These are phyloP conservation scores for Erysimum cheiri DNA, from an alignment of 441 rosid genomes.

Conservation along the genomic window DNA sequence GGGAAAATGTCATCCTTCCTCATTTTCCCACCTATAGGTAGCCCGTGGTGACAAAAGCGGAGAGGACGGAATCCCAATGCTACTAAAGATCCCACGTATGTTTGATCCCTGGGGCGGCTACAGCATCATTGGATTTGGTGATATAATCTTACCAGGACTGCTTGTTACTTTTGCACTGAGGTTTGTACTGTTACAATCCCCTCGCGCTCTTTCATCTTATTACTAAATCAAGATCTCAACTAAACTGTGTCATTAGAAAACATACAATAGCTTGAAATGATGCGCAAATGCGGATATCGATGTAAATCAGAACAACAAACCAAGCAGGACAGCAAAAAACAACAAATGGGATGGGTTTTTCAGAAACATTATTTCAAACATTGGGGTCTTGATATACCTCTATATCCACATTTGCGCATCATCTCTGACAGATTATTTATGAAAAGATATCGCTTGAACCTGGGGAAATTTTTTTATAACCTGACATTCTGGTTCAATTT, in stretches of 20 bases:
- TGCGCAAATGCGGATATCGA: conserved; percentile 1
- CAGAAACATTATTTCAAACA: conserved; percentile 2
- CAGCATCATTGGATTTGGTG: conserved; percentile 83
- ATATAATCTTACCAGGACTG: conserved; percentile 75
- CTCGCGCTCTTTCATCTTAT: conserved; percentile 4
- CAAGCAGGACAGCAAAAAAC: neutral
- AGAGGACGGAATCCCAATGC: conserved; percentile 83
- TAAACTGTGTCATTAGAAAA: conserved; percentile 15
- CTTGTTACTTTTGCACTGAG: conserved; percentile 74
- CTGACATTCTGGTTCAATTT: neutral
- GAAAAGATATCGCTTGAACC: neutral
- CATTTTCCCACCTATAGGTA: conserved; percentile 51
- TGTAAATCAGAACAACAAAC: conserved; percentile 21
- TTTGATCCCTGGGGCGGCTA: conserved; percentile 91
- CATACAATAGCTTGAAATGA: conserved; percentile 1
- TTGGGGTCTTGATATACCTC: conserved; percentile 12
- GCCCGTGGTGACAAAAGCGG: conserved; percentile 87
- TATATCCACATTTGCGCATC: conserved; percentile 6
- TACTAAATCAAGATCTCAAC: conserved; percentile 18
- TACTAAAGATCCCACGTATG: conserved; percentile 77
- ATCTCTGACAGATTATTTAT: conserved; percentile 4
- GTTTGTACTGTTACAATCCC: conserved; percentile 42
- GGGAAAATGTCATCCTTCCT: neutral
- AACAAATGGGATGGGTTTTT: neutral
- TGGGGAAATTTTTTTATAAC: neutral